These are phyloP conservation scores for Pleurotus tuber-regium DNA, from an alignment of 768 basidiomycete genomes.

Conservation along the genomic window DNA sequence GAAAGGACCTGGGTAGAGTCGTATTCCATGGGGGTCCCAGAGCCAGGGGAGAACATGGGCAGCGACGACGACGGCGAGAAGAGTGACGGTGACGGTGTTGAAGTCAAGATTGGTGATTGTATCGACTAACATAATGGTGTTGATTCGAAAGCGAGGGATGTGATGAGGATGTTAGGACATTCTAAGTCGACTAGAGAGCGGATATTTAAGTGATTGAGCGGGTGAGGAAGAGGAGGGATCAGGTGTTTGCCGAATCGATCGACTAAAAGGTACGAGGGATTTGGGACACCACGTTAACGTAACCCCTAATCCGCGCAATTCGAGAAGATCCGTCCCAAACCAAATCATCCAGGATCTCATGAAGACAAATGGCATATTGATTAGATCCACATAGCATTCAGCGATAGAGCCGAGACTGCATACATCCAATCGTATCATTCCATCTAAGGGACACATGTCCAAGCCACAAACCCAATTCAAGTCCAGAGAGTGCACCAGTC, in stretches of 20 bases:
- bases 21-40: slow-evolving; percentile 56
- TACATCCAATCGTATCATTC: slow-evolving; percentile 2
- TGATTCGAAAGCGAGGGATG: slow-evolving; percentile 1
- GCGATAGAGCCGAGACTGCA: background rate
- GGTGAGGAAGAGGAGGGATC: slow-evolving; percentile 12
- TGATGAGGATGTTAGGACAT: slow-evolving; percentile 8
- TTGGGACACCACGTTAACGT: slow-evolving; percentile 13
- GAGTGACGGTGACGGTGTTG: slow-evolving; percentile 21
- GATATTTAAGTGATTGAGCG: slow-evolving; percentile 17
- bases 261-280: slow-evolving; percentile 19
- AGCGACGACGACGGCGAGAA: slow-evolving; percentile 29
- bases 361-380: slow-evolving; percentile 1
- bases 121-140: slow-evolving; percentile 26
- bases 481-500: background rate
- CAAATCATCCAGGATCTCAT: background rate
- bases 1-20: slow-evolving; percentile 64
- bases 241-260: slow-evolving; percentile 26
- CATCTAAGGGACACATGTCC: background rate
- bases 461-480: slow-evolving; percentile 5
- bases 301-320: slow-evolving; percentile 8
- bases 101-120: slow-evolving; percentile 20
- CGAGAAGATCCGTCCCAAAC: slow-evolving; percentile 24
- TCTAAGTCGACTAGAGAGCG: slow-evolving; percentile 4
- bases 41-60: slow-evolving; percentile 50
- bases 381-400: slow-evolving; percentile 5